These are phyloP conservation scores for Microcyclospora pomicola DNA, from an alignment of 2,329 filamentous ascomycete species.

Conservation along the genomic window DNA sequence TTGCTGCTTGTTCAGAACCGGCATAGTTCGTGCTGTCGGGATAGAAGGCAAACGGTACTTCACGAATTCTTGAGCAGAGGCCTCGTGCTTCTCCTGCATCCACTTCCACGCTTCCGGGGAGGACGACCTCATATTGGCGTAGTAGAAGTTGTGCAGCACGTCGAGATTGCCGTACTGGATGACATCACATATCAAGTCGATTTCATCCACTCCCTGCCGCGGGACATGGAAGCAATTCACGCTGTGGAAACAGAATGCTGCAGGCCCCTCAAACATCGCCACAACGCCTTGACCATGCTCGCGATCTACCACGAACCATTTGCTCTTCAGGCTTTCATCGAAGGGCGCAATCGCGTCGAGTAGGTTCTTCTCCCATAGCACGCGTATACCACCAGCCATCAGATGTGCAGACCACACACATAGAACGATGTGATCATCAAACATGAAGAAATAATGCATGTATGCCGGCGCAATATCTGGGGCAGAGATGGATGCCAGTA, in stretches of 20 bases:
- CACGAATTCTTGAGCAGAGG: conserved; percentile 3
- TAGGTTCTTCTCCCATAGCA: conserved; percentile 54
- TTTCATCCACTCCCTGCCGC: conserved; percentile 47
- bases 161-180: conserved; percentile 50
- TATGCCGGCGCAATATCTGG: conserved; percentile 45
- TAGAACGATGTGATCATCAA: conserved; percentile 55
- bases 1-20: background rate
- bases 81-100: background rate
- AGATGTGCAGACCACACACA: conserved; percentile 58
- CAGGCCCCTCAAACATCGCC: conserved; percentile 50
- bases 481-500: conserved; percentile 52
- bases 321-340: conserved; percentile 40
- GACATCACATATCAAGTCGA: conserved; percentile 51
- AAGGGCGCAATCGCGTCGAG: conserved; percentile 52
- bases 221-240: conserved; percentile 43
- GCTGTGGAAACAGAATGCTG: conserved; percentile 68
- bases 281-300: conserved; percentile 43
- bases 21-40: too few relatives aligned
- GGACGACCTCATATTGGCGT: conserved; percentile 49
- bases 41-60: conserved; percentile 1
- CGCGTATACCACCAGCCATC: conserved; percentile 41
- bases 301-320: conserved; percentile 66
- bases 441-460: conserved; percentile 71
- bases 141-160: conserved; percentile 54
- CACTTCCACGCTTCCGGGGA: background rate